Conservation (phyloP, 176 grass and related monocot species). For the Leersia perrieri region DNA sequence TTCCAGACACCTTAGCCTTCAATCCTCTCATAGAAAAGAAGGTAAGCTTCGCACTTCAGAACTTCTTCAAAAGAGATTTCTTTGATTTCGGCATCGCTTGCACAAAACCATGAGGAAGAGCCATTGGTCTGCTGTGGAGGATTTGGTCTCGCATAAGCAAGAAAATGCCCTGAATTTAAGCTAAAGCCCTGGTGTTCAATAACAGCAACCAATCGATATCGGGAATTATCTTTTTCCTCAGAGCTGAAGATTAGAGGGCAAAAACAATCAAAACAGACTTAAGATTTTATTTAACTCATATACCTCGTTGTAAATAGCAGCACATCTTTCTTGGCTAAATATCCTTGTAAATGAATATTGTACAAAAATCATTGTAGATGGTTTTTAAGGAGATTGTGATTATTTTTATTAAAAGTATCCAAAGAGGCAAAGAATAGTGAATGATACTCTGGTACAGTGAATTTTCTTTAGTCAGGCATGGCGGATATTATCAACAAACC, state of each 20-base stretch:
- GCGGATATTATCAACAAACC: neutral
- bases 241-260: constrained; percentile 33
- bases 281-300: constrained; percentile 5
- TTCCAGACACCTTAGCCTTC: constrained; percentile 11
- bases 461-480: too few relatives aligned
- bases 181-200: constrained; percentile 32
- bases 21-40: constrained; percentile 83
- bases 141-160: constrained; percentile 56
- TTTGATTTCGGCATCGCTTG: constrained; percentile 35
- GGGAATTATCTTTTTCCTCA: constrained; percentile 18
- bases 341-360: neutral
- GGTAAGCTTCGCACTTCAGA: constrained; percentile 54
- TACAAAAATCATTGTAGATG: constrained; percentile 6
- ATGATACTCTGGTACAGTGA: neutral
- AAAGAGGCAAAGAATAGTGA: too few relatives aligned
- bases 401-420: too few relatives aligned
- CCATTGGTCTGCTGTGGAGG: neutral
- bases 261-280: neutral
- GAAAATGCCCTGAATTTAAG: constrained; percentile 30
- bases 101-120: constrained; percentile 58
- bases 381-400: neutral
- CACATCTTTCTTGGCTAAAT: neutral
- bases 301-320: neutral
- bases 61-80: constrained; percentile 62
- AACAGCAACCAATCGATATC: constrained; percentile 42